phyloP scores from a whole-genome alignment of 2,329 filamentous ascomycete species.

The Dothistroma septosporum region DNA sequence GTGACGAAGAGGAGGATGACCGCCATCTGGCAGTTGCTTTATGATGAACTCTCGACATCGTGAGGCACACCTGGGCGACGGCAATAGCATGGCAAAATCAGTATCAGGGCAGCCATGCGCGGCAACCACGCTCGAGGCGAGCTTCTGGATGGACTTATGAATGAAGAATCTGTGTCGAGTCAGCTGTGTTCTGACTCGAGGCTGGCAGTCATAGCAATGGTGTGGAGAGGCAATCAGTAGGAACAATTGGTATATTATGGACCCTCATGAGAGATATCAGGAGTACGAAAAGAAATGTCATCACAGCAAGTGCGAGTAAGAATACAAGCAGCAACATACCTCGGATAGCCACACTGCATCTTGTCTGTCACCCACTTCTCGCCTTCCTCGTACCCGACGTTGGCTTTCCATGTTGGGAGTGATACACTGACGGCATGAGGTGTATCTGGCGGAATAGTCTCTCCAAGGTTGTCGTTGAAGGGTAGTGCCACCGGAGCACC shows the following conservation, averaged over 20 bases:
- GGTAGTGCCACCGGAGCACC: slow-evolving; percentile 24
- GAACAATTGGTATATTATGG: slow-evolving; percentile 9
- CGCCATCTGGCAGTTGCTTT: slow-evolving; percentile 53
- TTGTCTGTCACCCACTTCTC: slow-evolving; percentile 77
- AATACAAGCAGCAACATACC: slow-evolving; percentile 47
- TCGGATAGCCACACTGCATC: slow-evolving; percentile 88
- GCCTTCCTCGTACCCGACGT: slow-evolving; percentile 91
- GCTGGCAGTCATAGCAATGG: not conserved
- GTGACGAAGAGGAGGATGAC: slow-evolving; percentile 49
- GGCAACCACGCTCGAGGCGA: slow-evolving; percentile 64
- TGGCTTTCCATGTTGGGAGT: slow-evolving; percentile 85
- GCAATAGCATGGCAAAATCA: slow-evolving; percentile 77
- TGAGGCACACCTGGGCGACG: slow-evolving; percentile 63
- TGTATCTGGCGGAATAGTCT: slow-evolving; percentile 72
- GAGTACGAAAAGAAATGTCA: slow-evolving; percentile 3
- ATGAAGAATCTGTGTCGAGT: slow-evolving; percentile 71
- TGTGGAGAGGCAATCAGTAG: not conserved
- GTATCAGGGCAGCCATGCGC: slow-evolving; percentile 56
- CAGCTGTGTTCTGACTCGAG: not conserved
- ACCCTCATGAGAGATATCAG: slow-evolving; percentile 3
- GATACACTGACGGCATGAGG: slow-evolving; percentile 92
- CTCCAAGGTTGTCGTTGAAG: slow-evolving; percentile 48
- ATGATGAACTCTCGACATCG: slow-evolving; percentile 72
- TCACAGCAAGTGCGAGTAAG: not conserved
- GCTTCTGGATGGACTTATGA: slow-evolving; percentile 72